A percentile compares a stretch with the other conserved stretches of the same genome.
Evolutionary conservation across 805 yeast species (phyloP).

Genomic region (Metschnikowia matae): DNA sequence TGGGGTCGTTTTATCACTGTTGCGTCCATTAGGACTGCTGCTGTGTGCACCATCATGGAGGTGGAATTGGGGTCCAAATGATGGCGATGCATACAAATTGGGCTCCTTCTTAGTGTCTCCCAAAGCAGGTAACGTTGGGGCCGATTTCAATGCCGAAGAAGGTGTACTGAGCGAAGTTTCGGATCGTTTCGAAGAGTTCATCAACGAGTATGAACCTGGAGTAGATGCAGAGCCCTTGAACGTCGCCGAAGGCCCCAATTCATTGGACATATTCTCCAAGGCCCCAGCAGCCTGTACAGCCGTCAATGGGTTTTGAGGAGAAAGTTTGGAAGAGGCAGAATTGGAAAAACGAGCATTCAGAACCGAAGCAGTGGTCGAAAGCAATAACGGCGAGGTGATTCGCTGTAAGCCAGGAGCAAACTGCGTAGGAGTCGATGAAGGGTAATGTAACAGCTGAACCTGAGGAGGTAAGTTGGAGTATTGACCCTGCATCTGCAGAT

Average conservation of each 20-base stretch:
- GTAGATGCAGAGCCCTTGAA: conserved; percentile 24
- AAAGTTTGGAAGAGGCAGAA: conserved; percentile 8
- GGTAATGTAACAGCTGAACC: conserved; percentile 60
- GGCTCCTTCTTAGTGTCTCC: conserved; percentile 12
- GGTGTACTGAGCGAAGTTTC: conserved; percentile 30
- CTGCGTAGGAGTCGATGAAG: conserved; percentile 65
- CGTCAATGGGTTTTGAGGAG: conserved; percentile 15
- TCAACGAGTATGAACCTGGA: conserved; percentile 26
- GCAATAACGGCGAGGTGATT: conserved; percentile 60
- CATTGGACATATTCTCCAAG: conserved; percentile 41
- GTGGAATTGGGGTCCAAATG: conserved; percentile 44
- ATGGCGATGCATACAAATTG: conserved; percentile 35
- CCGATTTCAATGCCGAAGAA: conserved; percentile 30
- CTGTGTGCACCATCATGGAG: conserved; percentile 12
- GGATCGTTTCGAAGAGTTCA: conserved; percentile 17
- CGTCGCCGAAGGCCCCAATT: conserved; percentile 42
- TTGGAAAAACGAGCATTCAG: conserved; percentile 35
- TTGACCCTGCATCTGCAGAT: conserved; percentile 17
- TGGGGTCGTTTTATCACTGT: not conserved
- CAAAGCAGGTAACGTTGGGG: conserved; percentile 33
- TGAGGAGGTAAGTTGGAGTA: conserved; percentile 21
- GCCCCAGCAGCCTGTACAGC: conserved; percentile 42
- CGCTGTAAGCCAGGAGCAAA: conserved; percentile 61
- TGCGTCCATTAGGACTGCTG: not conserved
- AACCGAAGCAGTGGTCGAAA: conserved; percentile 47